phyloP scores from a whole-genome alignment of 192 early-diverging fungal species.

The Endogone sp. region DNA sequence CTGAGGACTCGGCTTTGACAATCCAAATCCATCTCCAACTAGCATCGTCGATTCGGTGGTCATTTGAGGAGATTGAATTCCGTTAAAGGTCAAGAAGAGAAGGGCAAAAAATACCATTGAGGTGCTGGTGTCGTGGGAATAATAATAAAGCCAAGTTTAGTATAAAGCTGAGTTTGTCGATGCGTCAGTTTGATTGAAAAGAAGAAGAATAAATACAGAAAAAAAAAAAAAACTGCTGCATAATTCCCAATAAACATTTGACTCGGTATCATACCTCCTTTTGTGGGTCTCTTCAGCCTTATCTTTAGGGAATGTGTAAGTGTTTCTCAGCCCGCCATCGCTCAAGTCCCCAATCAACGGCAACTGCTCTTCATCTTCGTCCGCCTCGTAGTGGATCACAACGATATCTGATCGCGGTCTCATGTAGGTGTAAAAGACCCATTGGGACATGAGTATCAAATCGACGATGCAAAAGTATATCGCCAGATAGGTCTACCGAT shows the following conservation, averaged over 20 bases:
- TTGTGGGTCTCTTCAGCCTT: constrained; percentile 2
- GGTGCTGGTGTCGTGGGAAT: not conserved
- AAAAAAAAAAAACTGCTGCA: not conserved
- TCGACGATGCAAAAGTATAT: constrained; percentile 42
- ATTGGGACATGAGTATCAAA: constrained; percentile 33
- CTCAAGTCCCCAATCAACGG: not conserved
- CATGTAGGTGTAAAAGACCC: constrained; percentile 32
- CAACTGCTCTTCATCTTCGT: not conserved
- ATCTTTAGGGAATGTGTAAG: constrained; percentile 10
- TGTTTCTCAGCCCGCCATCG: constrained; percentile 2
- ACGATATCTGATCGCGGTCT: constrained; percentile 8
- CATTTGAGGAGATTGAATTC: too few relatives aligned
- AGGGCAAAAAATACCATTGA: constrained; percentile 8
- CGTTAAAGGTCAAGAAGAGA: constrained; percentile 10
- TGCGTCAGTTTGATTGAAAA: not conserved
- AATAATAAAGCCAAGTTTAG: too few relatives aligned
- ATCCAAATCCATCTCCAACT: not conserved
- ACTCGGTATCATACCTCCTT: constrained; percentile 17
- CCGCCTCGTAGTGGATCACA: constrained; percentile 11
- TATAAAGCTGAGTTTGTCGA: too few relatives aligned
- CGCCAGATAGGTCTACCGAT: constrained; percentile 45
- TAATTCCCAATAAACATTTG: too few relatives aligned
- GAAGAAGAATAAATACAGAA: not conserved
- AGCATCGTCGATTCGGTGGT: not conserved
- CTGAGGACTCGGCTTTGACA: not conserved